Conservation (phyloP, 106 monocot species). For the Cymbidium sinense region DNA sequence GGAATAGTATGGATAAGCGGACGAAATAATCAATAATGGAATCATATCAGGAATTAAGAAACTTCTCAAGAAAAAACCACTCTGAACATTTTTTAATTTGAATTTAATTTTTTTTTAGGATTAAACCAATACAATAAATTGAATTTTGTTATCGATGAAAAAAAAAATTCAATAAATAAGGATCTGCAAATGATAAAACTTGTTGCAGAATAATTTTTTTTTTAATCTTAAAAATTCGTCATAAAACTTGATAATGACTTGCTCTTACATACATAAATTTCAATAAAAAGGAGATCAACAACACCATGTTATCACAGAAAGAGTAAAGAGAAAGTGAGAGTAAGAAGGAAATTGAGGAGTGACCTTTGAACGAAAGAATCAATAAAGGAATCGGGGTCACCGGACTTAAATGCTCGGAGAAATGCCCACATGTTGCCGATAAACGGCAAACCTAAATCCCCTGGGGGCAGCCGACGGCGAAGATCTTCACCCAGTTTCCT, state of each 20-base stretch:
- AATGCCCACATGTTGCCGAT: conserved; percentile 55
- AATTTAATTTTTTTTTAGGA: background rate
- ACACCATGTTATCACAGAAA: background rate
- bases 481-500: conserved; percentile 13
- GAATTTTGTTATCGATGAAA: background rate
- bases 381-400: conserved; percentile 44
- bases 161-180: background rate
- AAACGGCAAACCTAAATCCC: conserved; percentile 45
- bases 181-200: background rate
- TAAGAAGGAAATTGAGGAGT: background rate
- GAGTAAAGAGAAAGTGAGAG: background rate
- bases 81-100: background rate
- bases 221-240: background rate
- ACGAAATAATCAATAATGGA: background rate
- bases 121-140: background rate
- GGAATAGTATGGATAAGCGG: background rate
- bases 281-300: background rate
- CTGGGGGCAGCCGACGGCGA: conserved; percentile 35
- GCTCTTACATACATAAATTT: background rate
- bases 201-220: background rate
- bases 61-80: too few relatives aligned
- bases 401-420: conserved; percentile 47
- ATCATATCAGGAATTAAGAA: too few relatives aligned
- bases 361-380: conserved; percentile 28
- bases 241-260: background rate